These are phyloP conservation scores for Dalechampia spathulata DNA, from an alignment of 441 rosid species.

Conservation along the genomic window DNA sequence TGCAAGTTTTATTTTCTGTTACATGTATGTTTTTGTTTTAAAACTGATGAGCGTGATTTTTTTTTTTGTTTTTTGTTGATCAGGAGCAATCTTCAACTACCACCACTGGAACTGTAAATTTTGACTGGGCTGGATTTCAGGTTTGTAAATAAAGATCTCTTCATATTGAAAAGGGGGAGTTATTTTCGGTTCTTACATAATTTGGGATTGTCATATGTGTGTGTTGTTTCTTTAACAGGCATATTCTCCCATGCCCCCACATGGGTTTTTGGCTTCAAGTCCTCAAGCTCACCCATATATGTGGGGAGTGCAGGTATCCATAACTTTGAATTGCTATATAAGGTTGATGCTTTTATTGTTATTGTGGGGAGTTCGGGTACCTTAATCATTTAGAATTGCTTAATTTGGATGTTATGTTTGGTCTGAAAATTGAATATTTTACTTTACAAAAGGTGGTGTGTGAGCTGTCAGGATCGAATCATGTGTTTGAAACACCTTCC, in stretches of 20 bases:
- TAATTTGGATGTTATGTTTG: neutral
- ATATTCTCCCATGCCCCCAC: slow-evolving; percentile 91
- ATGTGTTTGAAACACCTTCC: too few species aligned
- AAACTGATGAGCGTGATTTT: slow-evolving; percentile 1
- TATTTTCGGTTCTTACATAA: slow-evolving; percentile 12
- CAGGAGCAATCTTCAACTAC: slow-evolving; percentile 68
- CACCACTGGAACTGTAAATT: slow-evolving; percentile 51
- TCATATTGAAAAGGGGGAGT: neutral
- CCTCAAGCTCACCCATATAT: slow-evolving; percentile 96
- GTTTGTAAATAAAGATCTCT: slow-evolving; percentile 23
- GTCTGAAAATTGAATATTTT: neutral
- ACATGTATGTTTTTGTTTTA: too few species aligned
- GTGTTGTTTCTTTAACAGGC: slow-evolving; percentile 48
- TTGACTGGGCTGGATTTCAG: slow-evolving; percentile 98
- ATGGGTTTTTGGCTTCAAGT: slow-evolving; percentile 84
- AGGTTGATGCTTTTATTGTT: neutral
- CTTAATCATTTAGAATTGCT: too few species aligned
- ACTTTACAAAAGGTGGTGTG: neutral
- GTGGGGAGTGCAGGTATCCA: slow-evolving; percentile 97
- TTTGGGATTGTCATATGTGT: too few species aligned
- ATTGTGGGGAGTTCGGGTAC: neutral
- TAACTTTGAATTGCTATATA: neutral
- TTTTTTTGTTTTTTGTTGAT: slow-evolving; percentile 13
- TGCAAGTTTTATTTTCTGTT: too few species aligned
- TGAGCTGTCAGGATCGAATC: too few species aligned